A percentile compares a stretch with the other conserved stretches of the same genome.
Evolutionary conservation across 192 early-diverging fungal species (phyloP).

Genomic region (Backusella luteola): DNA sequence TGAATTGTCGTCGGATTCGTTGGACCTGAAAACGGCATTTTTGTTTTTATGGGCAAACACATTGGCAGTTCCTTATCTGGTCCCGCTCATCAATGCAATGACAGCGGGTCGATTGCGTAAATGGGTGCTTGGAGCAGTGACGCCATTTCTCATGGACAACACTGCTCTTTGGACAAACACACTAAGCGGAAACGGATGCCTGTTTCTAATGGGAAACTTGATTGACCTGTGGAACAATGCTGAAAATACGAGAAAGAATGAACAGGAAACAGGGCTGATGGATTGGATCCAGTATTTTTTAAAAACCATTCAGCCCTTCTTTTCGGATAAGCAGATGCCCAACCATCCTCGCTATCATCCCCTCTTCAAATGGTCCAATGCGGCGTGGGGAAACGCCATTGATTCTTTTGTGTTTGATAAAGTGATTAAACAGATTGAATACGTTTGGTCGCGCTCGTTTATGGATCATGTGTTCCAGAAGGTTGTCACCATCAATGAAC

Average conservation of each 20-base stretch:
- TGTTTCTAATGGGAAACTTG: conserved; percentile 34
- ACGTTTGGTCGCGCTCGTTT: conserved; percentile 30
- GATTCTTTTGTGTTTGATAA: conserved; percentile 17
- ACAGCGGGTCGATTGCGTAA: background rate
- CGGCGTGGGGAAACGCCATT: background rate
- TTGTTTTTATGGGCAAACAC: background rate
- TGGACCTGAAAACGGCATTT: background rate
- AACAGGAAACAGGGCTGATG: background rate
- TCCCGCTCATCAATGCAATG: background rate
- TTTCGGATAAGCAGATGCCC: conserved; percentile 11
- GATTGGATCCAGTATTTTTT: background rate
- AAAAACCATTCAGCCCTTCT: background rate
- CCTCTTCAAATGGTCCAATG: conserved; percentile 33
- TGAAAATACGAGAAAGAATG: background rate
- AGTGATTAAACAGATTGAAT: conserved; percentile 25
- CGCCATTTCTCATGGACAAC: background rate
- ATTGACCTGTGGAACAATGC: conserved; percentile 14
- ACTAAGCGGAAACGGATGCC: conserved; percentile 23
- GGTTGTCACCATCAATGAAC: background rate
- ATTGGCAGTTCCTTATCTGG: conserved; percentile 7
- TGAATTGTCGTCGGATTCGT: background rate
- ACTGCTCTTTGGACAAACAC: background rate
- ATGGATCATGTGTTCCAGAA: conserved; percentile 21
- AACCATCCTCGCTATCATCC: conserved; percentile 26
- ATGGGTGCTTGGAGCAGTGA: background rate